A percentile compares a stretch with the other conserved stretches of the same genome.
These are phyloP conservation scores for Eucalyptus regnans DNA, from an alignment of 345 rosid species.

Conservation along the genomic window DNA sequence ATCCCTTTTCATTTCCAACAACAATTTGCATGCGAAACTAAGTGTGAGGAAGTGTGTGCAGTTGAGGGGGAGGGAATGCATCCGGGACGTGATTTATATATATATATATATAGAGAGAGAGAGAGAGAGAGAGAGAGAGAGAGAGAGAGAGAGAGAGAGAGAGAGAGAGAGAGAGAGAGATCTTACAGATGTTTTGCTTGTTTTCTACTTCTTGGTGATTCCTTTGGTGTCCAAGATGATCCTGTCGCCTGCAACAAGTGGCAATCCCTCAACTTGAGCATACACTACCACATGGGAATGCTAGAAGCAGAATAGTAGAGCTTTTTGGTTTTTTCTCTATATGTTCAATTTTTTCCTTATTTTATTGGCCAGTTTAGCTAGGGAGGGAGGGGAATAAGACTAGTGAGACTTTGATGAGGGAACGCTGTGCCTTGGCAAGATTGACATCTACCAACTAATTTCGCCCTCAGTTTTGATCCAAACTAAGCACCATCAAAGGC, in stretches of 20 bases:
- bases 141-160: too few relatives aligned
- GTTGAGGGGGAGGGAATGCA: not conserved
- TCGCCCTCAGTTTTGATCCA: not conserved
- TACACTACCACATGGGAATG: not conserved
- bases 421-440: not conserved
- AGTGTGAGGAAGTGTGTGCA: not conserved
- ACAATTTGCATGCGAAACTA: not conserved
- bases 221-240: constrained; percentile 24
- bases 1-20: not conserved
- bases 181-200: constrained; percentile 47
- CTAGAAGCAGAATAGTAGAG: not conserved
- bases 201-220: constrained; percentile 35
- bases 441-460: not conserved
- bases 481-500: not conserved
- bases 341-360: not conserved
- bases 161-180: not conserved
- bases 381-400: not conserved
- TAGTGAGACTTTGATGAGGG: not conserved
- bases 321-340: not conserved
- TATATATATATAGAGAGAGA: not conserved
- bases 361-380: not conserved
- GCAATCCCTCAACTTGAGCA: not conserved
- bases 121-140: not conserved
- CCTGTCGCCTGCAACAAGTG: constrained; percentile 32
- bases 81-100: not conserved